Evolutionary conservation across 768 basidiomycete genomes (phyloP).

Genomic region (Mycena latifolia): DNA sequence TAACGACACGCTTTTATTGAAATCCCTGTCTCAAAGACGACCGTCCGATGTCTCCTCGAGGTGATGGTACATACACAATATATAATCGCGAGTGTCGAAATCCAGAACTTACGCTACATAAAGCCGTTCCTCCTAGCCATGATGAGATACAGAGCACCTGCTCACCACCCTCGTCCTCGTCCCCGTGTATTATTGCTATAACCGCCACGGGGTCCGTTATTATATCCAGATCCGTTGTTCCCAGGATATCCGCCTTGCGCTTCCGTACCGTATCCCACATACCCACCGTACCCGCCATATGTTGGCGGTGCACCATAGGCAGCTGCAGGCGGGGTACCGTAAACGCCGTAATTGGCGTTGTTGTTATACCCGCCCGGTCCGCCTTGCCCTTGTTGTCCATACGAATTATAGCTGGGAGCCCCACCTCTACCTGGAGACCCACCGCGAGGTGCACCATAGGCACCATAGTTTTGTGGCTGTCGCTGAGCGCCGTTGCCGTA

Average conservation of each 20-base stretch:
- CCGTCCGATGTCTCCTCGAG: not conserved
- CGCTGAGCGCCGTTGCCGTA: slow-evolving; percentile 38
- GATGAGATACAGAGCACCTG: not conserved
- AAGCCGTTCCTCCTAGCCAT: not conserved
- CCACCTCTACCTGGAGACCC: slow-evolving; percentile 42
- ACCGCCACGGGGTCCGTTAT: slow-evolving; percentile 26
- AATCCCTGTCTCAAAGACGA: not conserved
- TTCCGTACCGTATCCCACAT: slow-evolving; percentile 50
- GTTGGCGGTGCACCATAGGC: slow-evolving; percentile 41
- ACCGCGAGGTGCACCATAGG: slow-evolving; percentile 43
- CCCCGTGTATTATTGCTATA: slow-evolving; percentile 29
- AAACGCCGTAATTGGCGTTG: slow-evolving; percentile 42
- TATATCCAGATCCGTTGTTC: slow-evolving; percentile 23
- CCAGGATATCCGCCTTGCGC: slow-evolving; percentile 50
- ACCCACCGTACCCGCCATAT: slow-evolving; percentile 55
- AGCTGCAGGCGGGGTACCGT: slow-evolving; percentile 46
- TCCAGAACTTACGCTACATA: not conserved
- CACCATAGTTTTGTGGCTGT: slow-evolving; percentile 42
- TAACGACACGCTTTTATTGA: too few species aligned
- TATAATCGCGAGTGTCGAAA: slow-evolving; percentile 16
- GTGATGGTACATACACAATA: slow-evolving; percentile 12
- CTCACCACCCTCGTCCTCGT: slow-evolving; percentile 34
- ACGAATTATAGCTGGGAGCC: slow-evolving; percentile 37
- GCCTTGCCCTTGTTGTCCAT: slow-evolving; percentile 20
- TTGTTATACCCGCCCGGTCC: slow-evolving; percentile 46